Base-by-base conservation (phyloP, 2,329 filamentous ascomycete genomes). In the Boeremia lycopersici region DNA sequence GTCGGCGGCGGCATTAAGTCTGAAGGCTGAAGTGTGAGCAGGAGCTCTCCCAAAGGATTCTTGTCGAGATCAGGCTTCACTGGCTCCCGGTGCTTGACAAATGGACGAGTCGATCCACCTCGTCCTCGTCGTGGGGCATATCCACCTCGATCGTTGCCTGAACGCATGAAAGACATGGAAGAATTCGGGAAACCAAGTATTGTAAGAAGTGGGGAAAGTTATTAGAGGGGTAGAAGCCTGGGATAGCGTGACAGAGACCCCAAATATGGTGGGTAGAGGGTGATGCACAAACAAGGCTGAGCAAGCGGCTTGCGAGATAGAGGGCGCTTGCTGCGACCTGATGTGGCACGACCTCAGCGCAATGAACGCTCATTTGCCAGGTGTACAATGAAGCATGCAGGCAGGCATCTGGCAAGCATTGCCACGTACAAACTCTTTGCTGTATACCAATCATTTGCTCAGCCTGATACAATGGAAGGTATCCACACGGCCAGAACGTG, bases 31-130 rank as follows among this genome's bases (percentile, higher is more conserved):
- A 75, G 28, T 6, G 57, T 61, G 11, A 56, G 44, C 25, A 76
- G 15, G 8, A 72, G 48, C 7, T 66, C 19, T 12, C 74, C 74
- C 35, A 75, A 60, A 0, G 74, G 72, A 40, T 70, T 48, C n/a
- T 58, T 64, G 9, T 52, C 19, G n/a, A 65, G 51, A 45, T 73
- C 70, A 35, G 60, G 69, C 25, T 60, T 64, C 2, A 51, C 17
- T 17, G 36, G 51, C 6, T 31, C 48, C 41, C 51, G 56, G 17
- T 36, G 48, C 29, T 62, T 61, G 7, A 26, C n/a, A 36, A 62
- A 60, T 6, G 53, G 35, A 25, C 36, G 38, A 9, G 23, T 35
- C 43, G 59, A 44, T 26, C 63, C 53, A 53, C 66, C 61, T 25
- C 59, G 59, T 35, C 60, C 62, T 49, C 57, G 53, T 30, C 65